A percentile compares a stretch with the other conserved stretches of the same genome.
Conservation (phyloP, 768 basidiomycete species). For the Punctularia strigosozonata region DNA sequence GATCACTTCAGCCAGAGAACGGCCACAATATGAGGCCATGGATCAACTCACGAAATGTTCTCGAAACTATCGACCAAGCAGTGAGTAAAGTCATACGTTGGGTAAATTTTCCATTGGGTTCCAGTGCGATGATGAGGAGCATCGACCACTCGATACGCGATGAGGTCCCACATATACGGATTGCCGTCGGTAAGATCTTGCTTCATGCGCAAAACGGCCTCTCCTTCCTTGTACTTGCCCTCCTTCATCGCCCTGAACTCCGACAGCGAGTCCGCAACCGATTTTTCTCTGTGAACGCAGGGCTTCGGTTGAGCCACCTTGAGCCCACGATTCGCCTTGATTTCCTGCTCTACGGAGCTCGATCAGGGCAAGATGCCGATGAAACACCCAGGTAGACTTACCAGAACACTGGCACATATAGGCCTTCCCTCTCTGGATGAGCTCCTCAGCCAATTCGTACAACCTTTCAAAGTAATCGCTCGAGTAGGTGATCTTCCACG, state of each 20-base stretch:
- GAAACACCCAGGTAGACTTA: conserved; percentile 27
- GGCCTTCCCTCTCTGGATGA: conserved; percentile 84
- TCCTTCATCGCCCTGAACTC: conserved; percentile 92
- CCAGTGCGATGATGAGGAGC: conserved; percentile 89
- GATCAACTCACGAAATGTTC: conserved; percentile 81
- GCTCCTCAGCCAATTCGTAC: conserved; percentile 75
- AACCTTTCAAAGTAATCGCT: conserved; percentile 91
- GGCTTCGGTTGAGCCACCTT: conserved; percentile 63
- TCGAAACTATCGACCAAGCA: conserved; percentile 97
- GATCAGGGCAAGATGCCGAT: background rate
- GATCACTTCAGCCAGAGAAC: conserved; percentile 2
- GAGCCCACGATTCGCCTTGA: conserved; percentile 70
- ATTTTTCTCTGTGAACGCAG: conserved; percentile 79
- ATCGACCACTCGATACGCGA: conserved; percentile 88
- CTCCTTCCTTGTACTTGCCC: conserved; percentile 83
- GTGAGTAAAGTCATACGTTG: conserved; percentile 98
- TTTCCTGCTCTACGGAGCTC: conserved; percentile 67
- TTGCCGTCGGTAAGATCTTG: conserved; percentile 87
- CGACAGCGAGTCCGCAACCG: conserved; percentile 72
- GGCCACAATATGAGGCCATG: background rate
- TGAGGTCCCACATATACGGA: conserved; percentile 99
- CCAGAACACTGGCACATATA: conserved; percentile 96
- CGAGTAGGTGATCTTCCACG: conserved; percentile 98
- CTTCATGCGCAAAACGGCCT: conserved; percentile 94
- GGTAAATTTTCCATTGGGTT: conserved; percentile 93